Percentiles rank a stretch among this genome's conserved stretches.
phyloP scores from a whole-genome alignment of 2,329 filamentous ascomycete genomes.

The Ascochyta clinopodiicola region DNA sequence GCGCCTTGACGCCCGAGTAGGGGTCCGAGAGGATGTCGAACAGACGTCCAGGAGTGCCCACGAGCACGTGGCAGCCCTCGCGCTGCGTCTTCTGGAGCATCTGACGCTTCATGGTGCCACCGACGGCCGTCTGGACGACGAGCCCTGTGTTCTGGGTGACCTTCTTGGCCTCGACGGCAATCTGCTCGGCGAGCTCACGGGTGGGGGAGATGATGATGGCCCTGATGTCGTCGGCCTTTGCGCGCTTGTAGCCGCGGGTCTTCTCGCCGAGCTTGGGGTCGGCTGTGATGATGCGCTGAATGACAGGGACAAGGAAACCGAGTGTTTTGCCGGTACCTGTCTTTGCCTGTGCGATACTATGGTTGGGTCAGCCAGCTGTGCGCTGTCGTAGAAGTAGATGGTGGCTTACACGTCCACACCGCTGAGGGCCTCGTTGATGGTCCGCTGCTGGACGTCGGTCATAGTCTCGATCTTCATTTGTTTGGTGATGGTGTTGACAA shows the following conservation, averaged over 20 bases:
- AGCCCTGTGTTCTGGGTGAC: constrained; percentile 71
- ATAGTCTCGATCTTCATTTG: constrained; percentile 81
- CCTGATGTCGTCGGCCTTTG: constrained; percentile 60
- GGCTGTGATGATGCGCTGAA: constrained; percentile 76
- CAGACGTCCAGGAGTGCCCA: constrained; percentile 89
- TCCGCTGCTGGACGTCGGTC: constrained; percentile 90
- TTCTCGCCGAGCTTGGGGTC: constrained; percentile 67
- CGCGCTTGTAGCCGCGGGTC: constrained; percentile 50
- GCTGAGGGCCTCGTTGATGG: constrained; percentile 79
- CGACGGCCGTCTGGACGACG: constrained; percentile 79
- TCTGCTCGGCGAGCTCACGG: constrained; percentile 69
- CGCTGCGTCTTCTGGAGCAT: constrained; percentile 73
- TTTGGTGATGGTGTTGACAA: constrained; percentile 72
- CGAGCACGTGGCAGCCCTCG: constrained; percentile 84
- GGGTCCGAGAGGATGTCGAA: constrained; percentile 78
- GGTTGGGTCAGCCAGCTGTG: constrained; percentile 17
- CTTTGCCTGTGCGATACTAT: constrained; percentile 82
- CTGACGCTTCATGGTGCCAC: constrained; percentile 78
- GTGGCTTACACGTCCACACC: constrained; percentile 79
- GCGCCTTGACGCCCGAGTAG: constrained; percentile 67
- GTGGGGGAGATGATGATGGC: constrained; percentile 68
- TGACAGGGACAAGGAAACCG: constrained; percentile 84
- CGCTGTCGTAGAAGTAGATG: background rate
- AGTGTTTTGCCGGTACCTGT: constrained; percentile 97
- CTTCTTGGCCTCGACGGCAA: constrained; percentile 74